Percentiles rank a stretch among this genome's conserved stretches.
Conservation (phyloP, 441 rosid species). For the Euphorbia celastroides region DNA sequence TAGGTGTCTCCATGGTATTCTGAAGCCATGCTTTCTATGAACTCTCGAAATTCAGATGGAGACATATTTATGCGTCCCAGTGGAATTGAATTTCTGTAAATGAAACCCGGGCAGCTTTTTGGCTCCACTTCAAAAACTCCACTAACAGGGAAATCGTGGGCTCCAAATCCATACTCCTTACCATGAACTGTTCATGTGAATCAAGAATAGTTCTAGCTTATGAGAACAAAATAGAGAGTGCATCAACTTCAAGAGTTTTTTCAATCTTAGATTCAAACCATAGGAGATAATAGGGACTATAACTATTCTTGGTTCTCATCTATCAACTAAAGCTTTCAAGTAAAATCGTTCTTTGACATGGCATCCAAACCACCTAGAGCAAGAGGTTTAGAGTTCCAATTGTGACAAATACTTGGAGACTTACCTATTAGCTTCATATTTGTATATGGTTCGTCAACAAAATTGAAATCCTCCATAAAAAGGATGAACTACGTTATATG, state of each 20-base stretch:
- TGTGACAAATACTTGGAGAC: neutral
- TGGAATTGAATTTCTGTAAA: slow-evolving; percentile 44
- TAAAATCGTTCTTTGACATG: no score
- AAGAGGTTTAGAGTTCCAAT: neutral
- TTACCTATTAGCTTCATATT: neutral
- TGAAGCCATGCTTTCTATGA: slow-evolving; percentile 54
- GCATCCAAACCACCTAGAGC: no score
- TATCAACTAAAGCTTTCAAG: no score
- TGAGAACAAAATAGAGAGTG: neutral
- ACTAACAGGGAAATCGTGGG: slow-evolving; percentile 72
- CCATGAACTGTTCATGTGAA: slow-evolving; percentile 50
- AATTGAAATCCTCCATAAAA: no score
- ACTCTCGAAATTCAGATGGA: slow-evolving; percentile 43
- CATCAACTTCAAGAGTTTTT: neutral
- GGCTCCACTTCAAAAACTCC: slow-evolving; percentile 88
- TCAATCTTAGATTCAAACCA: slow-evolving; percentile 5
- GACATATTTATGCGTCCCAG: slow-evolving; percentile 47
- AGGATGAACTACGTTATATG: neutral
- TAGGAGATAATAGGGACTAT: neutral
- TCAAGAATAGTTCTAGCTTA: slow-evolving; percentile 1
- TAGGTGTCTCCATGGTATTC: slow-evolving; percentile 82
- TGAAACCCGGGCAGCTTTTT: slow-evolving; percentile 66
- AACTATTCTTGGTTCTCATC: no score
- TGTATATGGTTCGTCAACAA: no score
- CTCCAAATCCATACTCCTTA: slow-evolving; percentile 80